A percentile compares a stretch with the other conserved stretches of the same genome.
phyloP scores from a whole-genome alignment of 192 early-diverging fungal genomes.

The Backusella tuberculispora region DNA sequence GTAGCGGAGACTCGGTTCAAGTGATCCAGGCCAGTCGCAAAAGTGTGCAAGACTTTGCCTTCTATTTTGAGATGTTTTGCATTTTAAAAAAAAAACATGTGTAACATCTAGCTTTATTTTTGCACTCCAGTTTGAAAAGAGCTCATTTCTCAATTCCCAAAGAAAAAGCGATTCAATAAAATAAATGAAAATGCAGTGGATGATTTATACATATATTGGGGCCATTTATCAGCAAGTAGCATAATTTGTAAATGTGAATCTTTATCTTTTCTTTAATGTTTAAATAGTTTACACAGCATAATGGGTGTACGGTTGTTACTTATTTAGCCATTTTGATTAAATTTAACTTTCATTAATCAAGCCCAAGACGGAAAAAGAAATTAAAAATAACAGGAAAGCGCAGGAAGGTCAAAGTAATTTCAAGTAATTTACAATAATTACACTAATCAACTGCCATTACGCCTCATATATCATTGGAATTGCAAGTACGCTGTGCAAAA shows the following conservation, averaged over 20 bases:
- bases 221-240: not conserved
- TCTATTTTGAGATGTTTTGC: constrained; percentile 13
- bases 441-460: not conserved
- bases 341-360: constrained; percentile 15
- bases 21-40: constrained; percentile 12
- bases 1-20: constrained; percentile 6
- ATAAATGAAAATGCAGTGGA: not conserved
- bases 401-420: not conserved
- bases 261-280: not conserved
- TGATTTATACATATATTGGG: not conserved
- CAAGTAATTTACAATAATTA: not conserved
- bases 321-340: constrained; percentile 5
- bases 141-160: not conserved
- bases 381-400: not conserved
- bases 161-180: not conserved
- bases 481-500: not conserved
- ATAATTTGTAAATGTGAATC: not conserved
- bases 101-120: not conserved
- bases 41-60: not conserved
- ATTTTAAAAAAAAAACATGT: constrained; percentile 4
- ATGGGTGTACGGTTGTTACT: not conserved
- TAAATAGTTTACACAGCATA: not conserved
- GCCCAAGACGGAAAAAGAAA: not conserved
- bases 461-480: not conserved
- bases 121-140: not conserved